Percentiles rank a stretch among this genome's conserved stretches.
Evolutionary conservation across 371 early-diverging fungal species (phyloP).

Genomic region (Encephalitozoon intestinalis): DNA sequence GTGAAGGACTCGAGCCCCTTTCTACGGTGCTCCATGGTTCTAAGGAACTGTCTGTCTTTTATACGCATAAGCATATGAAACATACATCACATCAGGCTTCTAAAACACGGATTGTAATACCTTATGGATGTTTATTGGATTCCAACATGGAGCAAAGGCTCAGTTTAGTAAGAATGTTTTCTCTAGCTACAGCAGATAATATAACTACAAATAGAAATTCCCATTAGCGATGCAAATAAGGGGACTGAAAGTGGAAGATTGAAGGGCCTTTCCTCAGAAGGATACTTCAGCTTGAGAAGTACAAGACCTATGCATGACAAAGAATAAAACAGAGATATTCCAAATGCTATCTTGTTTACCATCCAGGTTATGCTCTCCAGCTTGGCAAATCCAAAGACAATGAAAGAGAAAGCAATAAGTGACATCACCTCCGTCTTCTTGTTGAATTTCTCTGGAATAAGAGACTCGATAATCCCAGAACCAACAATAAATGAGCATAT

Average conservation of each 20-base stretch:
- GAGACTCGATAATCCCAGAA: not conserved
- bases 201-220: not conserved
- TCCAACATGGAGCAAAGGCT: not conserved
- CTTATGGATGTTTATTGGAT: not conserved
- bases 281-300: not conserved
- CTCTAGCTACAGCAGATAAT: not conserved
- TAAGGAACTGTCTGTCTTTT: not conserved
- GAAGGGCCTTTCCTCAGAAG: not conserved
- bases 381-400: not conserved
- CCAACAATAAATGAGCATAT: not conserved
- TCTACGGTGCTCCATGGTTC: not conserved
- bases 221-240: not conserved
- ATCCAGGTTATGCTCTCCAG: not conserved
- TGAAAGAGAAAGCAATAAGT: not conserved
- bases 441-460: not conserved
- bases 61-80: not conserved
- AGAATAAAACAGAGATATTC: not conserved
- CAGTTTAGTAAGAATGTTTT: not conserved
- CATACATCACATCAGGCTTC: constrained; percentile 1
- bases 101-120: not conserved
- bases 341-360: not conserved
- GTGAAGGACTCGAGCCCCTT: not conserved
- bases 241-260: not conserved
- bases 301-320: constrained; percentile 8
- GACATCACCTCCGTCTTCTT: not conserved